phyloP scores from a whole-genome alignment of 306 rosid species.

The Trichosanthes truncata region DNA sequence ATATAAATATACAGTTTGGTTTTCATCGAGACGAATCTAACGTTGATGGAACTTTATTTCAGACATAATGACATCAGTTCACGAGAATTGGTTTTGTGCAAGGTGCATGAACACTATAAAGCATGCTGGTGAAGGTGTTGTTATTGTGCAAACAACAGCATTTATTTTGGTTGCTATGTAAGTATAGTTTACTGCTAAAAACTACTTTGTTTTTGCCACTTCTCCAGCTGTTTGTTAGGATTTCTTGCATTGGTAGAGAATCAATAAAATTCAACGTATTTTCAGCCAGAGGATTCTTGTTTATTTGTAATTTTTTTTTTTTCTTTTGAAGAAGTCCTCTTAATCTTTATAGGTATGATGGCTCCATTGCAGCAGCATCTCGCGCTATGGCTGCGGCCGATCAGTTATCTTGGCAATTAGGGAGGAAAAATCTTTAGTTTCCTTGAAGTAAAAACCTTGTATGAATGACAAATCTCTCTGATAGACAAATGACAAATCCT shows the following conservation, averaged over 20 bases:
- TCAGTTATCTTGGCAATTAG: slow-evolving; percentile 64
- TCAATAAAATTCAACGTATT: not conserved
- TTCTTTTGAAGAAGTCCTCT: not conserved
- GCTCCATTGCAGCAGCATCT: slow-evolving; percentile 85
- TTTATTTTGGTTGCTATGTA: slow-evolving; percentile 76
- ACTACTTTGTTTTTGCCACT: not conserved
- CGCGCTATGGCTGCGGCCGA: slow-evolving; percentile 89
- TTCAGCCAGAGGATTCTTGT: not conserved
- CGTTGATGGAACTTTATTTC: slow-evolving; percentile 29
- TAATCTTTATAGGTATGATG: slow-evolving; percentile 55
- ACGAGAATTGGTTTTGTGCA: slow-evolving; percentile 83
- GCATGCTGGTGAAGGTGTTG: slow-evolving; percentile 87
- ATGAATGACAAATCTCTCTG: not conserved
- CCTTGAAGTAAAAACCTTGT: not conserved
- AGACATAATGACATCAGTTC: slow-evolving; percentile 81
- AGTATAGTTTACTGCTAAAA: slow-evolving; percentile 23
- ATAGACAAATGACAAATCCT: not conserved
- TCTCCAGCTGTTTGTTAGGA: not conserved
- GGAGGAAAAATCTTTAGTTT: slow-evolving; percentile 46
- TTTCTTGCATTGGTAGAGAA: not conserved
- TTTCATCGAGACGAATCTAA: not conserved
- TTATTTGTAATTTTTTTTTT: not conserved
- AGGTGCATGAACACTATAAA: slow-evolving; percentile 92
- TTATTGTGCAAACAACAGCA: slow-evolving; percentile 71
- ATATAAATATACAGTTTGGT: not conserved